Base-by-base conservation (phyloP, 192 early-diverging fungal species). In the Entomortierella parvispora region DNA sequence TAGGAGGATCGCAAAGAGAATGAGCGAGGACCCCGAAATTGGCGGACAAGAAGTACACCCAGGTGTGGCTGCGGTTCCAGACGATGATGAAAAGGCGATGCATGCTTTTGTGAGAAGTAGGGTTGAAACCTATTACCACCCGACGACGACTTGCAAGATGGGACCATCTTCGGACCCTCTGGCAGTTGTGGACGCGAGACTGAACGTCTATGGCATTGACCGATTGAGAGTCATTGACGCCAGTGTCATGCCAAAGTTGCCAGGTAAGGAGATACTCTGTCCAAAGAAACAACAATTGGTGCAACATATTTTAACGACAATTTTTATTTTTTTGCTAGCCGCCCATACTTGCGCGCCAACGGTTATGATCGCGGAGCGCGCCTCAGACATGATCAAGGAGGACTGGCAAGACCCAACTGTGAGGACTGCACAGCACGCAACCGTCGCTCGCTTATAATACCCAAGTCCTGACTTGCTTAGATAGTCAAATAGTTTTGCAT, bases 41-140 rank as follows among this genome's bases (percentile, higher is more conserved):
- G 71, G 71, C n/a, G 63, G 71, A 31, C 56, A 57, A 34, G 71
- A 75, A 23, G 51, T 75, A 2, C 65, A 47, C 32, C 71, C 71
- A 8, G 64, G 71, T 15, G 71, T 66, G 26, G 17, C 32, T 2
- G 50, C 49, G n/a, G 50, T 66, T 3, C 63, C 57, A 1, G 63
- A 75, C 45, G 20, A 45, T 2, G 71, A 75, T 54, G 63, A 75
- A 20, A 26, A 22, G 20, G 64, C 28, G 0, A 42, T 75, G 2
- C 49, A 66, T 22, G 15, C 49, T 29, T 75, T 31, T 66, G 63
- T 45, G 15, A 55, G 64, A 10, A 20, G 65, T 15, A 29, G 4
- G 3, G 18, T 45, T 18, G 63, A 75, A 43, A 75, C 71, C 0
- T 62, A 66, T 18, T 75, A 75, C 46, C 71, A 75, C 37, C 71